Evolutionary conservation across 495 filamentous ascomycete genomes (phyloP), one percentile per base, ranked within the genome.

Genomic region (Trichoderma erinaceum): DNA sequence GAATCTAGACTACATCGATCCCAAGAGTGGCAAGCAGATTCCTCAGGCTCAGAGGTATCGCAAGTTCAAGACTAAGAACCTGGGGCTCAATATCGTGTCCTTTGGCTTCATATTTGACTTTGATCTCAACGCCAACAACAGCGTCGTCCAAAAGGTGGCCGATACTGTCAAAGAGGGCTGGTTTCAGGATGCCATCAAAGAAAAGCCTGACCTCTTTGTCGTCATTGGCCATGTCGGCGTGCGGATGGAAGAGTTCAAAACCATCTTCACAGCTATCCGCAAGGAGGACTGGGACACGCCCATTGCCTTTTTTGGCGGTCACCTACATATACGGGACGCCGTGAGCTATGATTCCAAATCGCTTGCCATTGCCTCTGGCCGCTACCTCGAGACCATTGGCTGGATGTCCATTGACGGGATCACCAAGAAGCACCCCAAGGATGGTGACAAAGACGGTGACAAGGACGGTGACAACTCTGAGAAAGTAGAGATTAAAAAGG

Each of bases 31-130:
- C 6, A 81, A 89, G 70, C 81, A 85, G 64, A 84, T 90, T 43
- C 91, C 95, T 8, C 83, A 97, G 70, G 93, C 92, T 32, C 89
- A 87, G 69, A 82, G 96, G 2, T 97, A 85, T 74, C 86, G 87
- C 75, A 96, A 91, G 75, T 96, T 99, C 75, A 90, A 84, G 32
- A 98, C 96, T 15, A 90, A 92, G 78, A 91, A 95, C 52, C 89
- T 92, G 70, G 88, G 88, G 23, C 88, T 96, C 69, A 87, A 90
- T 29, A 87, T 99, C 68, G 80, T 92, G 44, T 91, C 93, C 2
- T 91, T 99, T 73, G 95, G 96, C 32, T 98, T 98, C 73, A 79
- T 99, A 4, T 99, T 96, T 77, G 87, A 99, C 77, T 99, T 99
- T 72, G 90, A 82, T 7, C 89, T 88, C 18, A 97, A 96, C 73